Conservation (phyloP, 805 yeast species). For the Pichia nakasei region DNA sequence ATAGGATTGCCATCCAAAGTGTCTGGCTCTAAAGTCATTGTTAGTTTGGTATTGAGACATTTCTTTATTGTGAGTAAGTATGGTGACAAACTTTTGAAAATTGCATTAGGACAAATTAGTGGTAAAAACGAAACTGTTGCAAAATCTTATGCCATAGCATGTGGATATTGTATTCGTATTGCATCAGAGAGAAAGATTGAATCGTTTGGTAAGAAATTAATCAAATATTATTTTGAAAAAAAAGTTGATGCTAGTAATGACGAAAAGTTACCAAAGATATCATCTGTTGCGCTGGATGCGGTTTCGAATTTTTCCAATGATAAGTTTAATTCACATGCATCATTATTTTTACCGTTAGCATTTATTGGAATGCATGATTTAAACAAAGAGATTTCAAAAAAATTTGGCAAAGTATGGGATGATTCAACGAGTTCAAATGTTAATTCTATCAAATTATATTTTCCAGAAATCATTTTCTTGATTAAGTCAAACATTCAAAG, state of each 20-base stretch:
- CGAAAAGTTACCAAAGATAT: constrained; percentile 36
- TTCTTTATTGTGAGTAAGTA: constrained; percentile 35
- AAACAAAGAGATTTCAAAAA: constrained; percentile 33
- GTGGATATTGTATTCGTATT: constrained; percentile 68
- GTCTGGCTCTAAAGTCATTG: constrained; percentile 69
- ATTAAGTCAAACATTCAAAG: constrained; percentile 44
- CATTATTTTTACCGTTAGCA: constrained; percentile 66
- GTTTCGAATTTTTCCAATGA: constrained; percentile 63
- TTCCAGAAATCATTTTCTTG: constrained; percentile 55
- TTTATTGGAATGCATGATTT: constrained; percentile 70
- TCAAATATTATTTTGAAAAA: constrained; percentile 48
- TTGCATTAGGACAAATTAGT: constrained; percentile 48
- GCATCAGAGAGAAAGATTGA: constrained; percentile 44
- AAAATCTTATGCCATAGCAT: constrained; percentile 66
- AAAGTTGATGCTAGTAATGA: constrained; percentile 21
- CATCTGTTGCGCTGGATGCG: constrained; percentile 56
- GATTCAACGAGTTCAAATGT: constrained; percentile 70
- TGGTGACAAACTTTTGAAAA: constrained; percentile 55
- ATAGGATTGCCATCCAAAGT: constrained; percentile 91
- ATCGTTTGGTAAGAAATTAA: constrained; percentile 44
- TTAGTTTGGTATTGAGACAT: constrained; percentile 52
- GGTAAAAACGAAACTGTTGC: constrained; percentile 70
- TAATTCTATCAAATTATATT: constrained; percentile 59
- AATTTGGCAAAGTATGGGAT: constrained; percentile 63
- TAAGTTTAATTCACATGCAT: constrained; percentile 50